Base-by-base conservation (phyloP, 805 yeast genomes). In the Yarrowia yakushimensis region DNA sequence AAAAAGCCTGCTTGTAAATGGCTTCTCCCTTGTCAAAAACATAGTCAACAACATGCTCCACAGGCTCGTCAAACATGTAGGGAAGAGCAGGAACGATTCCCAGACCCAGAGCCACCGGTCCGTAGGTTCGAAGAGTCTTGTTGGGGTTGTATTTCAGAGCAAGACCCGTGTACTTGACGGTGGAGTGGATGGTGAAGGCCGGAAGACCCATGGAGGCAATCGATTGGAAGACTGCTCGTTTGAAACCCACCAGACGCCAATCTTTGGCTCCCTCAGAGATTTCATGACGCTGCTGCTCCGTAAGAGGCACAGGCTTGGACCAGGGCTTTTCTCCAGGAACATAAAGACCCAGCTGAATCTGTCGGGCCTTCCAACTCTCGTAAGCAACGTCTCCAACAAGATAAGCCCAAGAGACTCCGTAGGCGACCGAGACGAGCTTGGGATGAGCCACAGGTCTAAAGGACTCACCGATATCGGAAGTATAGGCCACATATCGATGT, bases 131-230 rank as follows among this genome's bases (percentile, higher is more conserved):
- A 64, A 88, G 60, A 1, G 74, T 63, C 62, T 78, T 77, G 64
- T 77, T 79, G 50, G 77, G 75, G 59, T 81, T 72, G 70, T 85
- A 83, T 71, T 85, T 85, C 64, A 89, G 83, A 30, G 84, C 74
- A 20, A 76, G 63, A 2, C 89, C 85, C 1, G 90, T 83, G 70
- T 88, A 87, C 67, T 86, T 79, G 41, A 88, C 96, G 5, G 76
- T 70, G 1, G 87, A 79, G 71, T 88, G 96, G 68, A 88, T 88
- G 5, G 96, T 88, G 73, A 88, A 84, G 2, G 96, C 96, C 10
- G 96, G 96, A 42, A 88, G 78, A 15, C 89, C 93, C 94, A 88
- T 89, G 46, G 90, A 84, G 2, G 96, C 96, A 66, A 89, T 78
- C 66, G 87, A 79, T 73, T 88, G 96, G 77, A 88, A 88, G 25